Percentiles rank a stretch among this genome's conserved stretches.
These are phyloP conservation scores for Galerina marginata DNA, from an alignment of 768 basidiomycete species.

Conservation along the genomic window DNA sequence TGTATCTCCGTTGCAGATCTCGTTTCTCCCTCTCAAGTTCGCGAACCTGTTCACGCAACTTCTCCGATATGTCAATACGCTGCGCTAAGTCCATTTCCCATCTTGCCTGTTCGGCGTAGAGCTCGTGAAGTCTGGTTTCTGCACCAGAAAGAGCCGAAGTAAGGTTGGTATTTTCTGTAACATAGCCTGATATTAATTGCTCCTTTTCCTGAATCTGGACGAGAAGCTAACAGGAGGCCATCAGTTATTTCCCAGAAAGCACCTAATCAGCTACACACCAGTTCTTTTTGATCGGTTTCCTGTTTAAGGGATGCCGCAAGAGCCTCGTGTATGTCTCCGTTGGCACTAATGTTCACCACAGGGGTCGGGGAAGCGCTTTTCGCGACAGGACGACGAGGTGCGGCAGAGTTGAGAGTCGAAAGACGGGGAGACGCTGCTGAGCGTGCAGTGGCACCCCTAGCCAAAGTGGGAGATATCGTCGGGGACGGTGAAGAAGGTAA, in stretches of 20 bases:
- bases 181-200: conserved; percentile 63
- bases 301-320: conserved; percentile 69
- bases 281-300: conserved; percentile 84
- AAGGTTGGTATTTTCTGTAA: conserved; percentile 68
- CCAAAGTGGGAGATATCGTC: conserved; percentile 48
- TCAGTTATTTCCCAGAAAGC: conserved; percentile 5
- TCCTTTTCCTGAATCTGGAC: conserved; percentile 82
- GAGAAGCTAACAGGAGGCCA: conserved; percentile 57
- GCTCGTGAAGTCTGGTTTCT: conserved; percentile 76
- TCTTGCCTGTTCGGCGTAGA: conserved; percentile 82
- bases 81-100: conserved; percentile 84
- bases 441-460: conserved; percentile 66
- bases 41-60: conserved; percentile 78
- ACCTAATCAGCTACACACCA: conserved; percentile 47
- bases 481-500: conserved; percentile 47
- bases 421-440: conserved; percentile 66
- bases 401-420: conserved; percentile 54
- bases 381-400: conserved; percentile 54
- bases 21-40: conserved; percentile 91
- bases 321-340: conserved; percentile 58
- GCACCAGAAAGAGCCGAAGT: conserved; percentile 68
- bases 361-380: conserved; percentile 48
- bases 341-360: conserved; percentile 19
- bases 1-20: conserved; percentile 81
- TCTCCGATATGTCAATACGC: conserved; percentile 83